Evolutionary conservation across 768 basidiomycete genomes (phyloP).

Genomic region (Lactarius tabidus): DNA sequence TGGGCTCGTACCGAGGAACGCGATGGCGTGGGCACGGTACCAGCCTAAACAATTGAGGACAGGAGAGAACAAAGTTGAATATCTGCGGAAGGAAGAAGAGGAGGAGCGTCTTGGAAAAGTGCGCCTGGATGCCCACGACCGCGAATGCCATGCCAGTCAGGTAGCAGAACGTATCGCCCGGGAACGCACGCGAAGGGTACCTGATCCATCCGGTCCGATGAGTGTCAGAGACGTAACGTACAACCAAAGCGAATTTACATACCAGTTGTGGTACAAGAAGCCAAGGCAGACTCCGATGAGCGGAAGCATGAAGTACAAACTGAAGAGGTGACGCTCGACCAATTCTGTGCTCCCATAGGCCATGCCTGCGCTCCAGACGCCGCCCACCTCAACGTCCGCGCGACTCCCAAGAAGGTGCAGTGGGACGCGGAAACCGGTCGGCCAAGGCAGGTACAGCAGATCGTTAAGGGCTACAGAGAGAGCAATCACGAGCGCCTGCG

Average conservation of each 20-base stretch:
- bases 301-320: slow-evolving; percentile 95
- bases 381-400: slow-evolving; percentile 68
- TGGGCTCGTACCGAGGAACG: slow-evolving; percentile 66
- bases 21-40: slow-evolving; percentile 94
- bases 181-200: slow-evolving; percentile 94
- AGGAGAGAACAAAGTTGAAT: slow-evolving; percentile 94
- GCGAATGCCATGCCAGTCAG: slow-evolving; percentile 98
- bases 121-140: slow-evolving; percentile 94
- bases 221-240: neutral
- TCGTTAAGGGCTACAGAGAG: slow-evolving; percentile 90
- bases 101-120: slow-evolving; percentile 94
- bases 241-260: slow-evolving; percentile 30
- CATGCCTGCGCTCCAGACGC: slow-evolving; percentile 81
- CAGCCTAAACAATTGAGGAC: slow-evolving; percentile 90
- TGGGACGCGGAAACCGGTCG: slow-evolving; percentile 67
- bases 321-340: slow-evolving; percentile 91
- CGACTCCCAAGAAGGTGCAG: slow-evolving; percentile 63
- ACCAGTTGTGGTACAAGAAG: slow-evolving; percentile 97
- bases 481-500: slow-evolving; percentile 90
- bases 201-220: slow-evolving; percentile 39
- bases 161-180: slow-evolving; percentile 97
- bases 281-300: slow-evolving; percentile 86
- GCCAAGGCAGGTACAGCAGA: slow-evolving; percentile 89
- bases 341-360: slow-evolving; percentile 81
- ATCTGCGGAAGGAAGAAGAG: slow-evolving; percentile 98